Conservation (phyloP, 805 yeast genomes). For the Candida stauntonica region DNA sequence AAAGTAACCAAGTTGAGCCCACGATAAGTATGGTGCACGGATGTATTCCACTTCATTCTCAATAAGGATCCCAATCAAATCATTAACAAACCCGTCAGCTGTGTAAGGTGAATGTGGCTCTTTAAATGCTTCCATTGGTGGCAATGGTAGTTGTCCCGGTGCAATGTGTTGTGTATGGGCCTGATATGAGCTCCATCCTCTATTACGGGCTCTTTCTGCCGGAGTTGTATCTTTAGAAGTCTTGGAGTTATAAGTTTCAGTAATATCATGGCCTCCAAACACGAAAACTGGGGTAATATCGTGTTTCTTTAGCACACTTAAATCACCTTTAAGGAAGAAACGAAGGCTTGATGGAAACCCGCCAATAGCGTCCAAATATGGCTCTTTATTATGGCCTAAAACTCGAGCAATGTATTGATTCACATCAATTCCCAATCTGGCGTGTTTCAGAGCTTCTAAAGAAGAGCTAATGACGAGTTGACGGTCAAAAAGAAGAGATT, state of each 20-base stretch:
- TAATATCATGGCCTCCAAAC: slow-evolving; percentile 58
- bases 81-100: slow-evolving; percentile 45
- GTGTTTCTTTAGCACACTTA: slow-evolving; percentile 52
- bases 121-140: slow-evolving; percentile 46
- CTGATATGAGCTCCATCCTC: slow-evolving; percentile 39
- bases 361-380: slow-evolving; percentile 70
- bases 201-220: slow-evolving; percentile 37
- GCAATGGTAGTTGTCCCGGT: slow-evolving; percentile 21
- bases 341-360: slow-evolving; percentile 69
- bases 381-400: slow-evolving; percentile 59
- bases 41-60: slow-evolving; percentile 57
- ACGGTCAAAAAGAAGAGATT: slow-evolving; percentile 64
- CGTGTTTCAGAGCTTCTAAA: slow-evolving; percentile 57
- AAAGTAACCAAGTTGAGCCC: slow-evolving; percentile 75
- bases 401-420: slow-evolving; percentile 69
- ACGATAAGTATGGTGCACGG: slow-evolving; percentile 78
- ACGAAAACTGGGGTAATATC: slow-evolving; percentile 78
- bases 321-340: slow-evolving; percentile 54
- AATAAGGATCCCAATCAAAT: slow-evolving; percentile 54
- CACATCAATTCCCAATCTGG: slow-evolving; percentile 79
- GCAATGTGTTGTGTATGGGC: slow-evolving; percentile 19
- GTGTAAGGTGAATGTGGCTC: slow-evolving; percentile 42
- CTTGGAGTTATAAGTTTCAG: slow-evolving; percentile 32
- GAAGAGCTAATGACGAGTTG: slow-evolving; percentile 57
- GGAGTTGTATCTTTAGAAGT: slow-evolving; percentile 31